Evolutionary conservation across 2,329 filamentous ascomycete species (phyloP).

Genomic region (Ambrosiella xylebori): DNA sequence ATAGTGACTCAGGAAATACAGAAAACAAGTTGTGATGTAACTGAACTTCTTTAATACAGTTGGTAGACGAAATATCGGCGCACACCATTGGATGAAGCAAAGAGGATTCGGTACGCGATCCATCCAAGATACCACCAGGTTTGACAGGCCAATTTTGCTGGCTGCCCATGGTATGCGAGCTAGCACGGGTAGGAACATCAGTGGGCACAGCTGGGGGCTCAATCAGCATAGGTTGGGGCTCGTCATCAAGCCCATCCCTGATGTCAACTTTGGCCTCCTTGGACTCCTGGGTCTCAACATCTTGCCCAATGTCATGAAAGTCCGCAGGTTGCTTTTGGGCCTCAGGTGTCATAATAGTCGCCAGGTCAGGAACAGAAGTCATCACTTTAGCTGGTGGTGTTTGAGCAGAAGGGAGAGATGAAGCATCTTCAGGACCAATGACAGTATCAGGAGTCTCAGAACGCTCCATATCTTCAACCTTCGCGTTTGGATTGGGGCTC

Average conservation of each 20-base stretch:
- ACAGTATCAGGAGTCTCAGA: constrained; percentile 12
- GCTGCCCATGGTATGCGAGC: constrained; percentile 30
- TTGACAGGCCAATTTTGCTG: constrained; percentile 38
- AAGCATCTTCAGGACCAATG: constrained; percentile 9
- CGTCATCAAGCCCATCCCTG: background rate
- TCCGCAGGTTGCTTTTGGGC: background rate
- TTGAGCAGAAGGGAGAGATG: background rate
- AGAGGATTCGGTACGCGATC: constrained; percentile 47
- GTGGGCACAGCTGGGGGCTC: background rate
- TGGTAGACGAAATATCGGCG: constrained; percentile 36
- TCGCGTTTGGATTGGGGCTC: background rate
- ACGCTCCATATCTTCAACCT: constrained; percentile 3
- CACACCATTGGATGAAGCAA: constrained; percentile 40
- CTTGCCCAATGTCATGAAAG: background rate
- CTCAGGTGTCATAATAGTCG: background rate
- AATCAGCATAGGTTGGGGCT: background rate
- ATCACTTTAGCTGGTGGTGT: background rate
- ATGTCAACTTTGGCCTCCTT: background rate
- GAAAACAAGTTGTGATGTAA: constrained; percentile 65
- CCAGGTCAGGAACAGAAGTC: background rate
- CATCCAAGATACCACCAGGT: constrained; percentile 47
- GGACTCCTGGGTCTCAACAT: background rate
- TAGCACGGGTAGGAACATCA: constrained; percentile 27
- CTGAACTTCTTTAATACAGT: constrained; percentile 39
- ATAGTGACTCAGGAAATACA: constrained; percentile 51